Evolutionary conservation across 352 stramenopile genomes (phyloP).

Genomic region (Blastocystis sp.): DNA sequence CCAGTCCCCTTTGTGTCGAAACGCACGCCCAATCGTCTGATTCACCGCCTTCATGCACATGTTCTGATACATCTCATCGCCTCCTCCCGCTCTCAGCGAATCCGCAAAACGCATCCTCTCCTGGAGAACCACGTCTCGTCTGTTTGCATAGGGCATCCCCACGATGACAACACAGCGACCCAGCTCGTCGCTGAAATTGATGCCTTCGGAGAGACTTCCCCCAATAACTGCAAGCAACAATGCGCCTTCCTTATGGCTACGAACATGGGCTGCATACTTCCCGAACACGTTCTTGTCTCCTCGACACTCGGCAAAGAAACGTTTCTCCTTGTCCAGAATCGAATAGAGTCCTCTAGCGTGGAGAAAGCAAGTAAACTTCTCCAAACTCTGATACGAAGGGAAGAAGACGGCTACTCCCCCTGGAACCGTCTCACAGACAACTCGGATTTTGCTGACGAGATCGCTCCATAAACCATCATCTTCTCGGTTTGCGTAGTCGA

Average conservation of each 20-base stretch:
- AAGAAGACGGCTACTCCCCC: constrained; percentile 92
- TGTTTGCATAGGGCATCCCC: constrained; percentile 91
- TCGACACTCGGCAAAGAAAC: constrained; percentile 83
- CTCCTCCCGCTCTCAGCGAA: constrained; percentile 62
- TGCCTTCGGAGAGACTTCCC: constrained; percentile 97
- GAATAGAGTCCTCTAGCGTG: constrained; percentile 69
- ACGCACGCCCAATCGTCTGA: constrained; percentile 91
- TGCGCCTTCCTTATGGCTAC: constrained; percentile 62
- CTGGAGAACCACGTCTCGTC: constrained; percentile 81
- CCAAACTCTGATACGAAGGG: constrained; percentile 88
- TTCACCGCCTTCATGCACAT: constrained; percentile 97
- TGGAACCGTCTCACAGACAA: constrained; percentile 73
- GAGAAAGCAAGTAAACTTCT: constrained; percentile 75
- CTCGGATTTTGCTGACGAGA: constrained; percentile 65
- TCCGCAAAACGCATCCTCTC: constrained; percentile 90
- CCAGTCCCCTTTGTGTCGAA: constrained; percentile 91
- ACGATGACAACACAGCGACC: constrained; percentile 90
- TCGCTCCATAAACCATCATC: constrained; percentile 76
- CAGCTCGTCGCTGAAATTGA: constrained; percentile 97
- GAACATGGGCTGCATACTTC: constrained; percentile 70
- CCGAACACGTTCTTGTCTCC: constrained; percentile 77
- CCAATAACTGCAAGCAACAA: constrained; percentile 90
- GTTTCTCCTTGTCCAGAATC: constrained; percentile 75
- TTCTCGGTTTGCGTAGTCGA: constrained; percentile 72
- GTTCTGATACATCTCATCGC: constrained; percentile 85